Evolutionary conservation across 1,284 basidiomycete genomes (phyloP), one percentile per base, ranked within the genome.

Genomic region (Grifola frondosa): DNA sequence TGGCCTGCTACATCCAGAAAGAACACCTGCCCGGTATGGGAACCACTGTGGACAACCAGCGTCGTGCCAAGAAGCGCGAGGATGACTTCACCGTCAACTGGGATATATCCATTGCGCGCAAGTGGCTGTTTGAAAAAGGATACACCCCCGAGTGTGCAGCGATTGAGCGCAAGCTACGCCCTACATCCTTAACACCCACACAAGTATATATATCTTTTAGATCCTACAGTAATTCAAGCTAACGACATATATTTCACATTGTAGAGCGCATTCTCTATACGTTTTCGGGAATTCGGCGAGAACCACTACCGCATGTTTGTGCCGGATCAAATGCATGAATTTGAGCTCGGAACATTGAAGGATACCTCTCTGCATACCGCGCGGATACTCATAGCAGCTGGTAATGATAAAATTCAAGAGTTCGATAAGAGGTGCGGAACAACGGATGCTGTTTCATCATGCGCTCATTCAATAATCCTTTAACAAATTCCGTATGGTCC

Each of bases 261-360:
- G 15, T 22, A 59, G 53, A 56, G 43, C 40, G 59, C 66, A 1
- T 67, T 73, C 26, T 59, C 59, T 10, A 25, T 4, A 7, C 32
- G 25, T 1, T 22, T 39, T 9, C 26, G 37, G 0, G 17, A 34
- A 0, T 44, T 59, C 7, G 61, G 59, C 1, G 59, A 65, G 26
- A 53, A 68, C 22, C 41, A 60, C 7, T 66, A 60, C 34, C 36
- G 13, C 1, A 50, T 68, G 37, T 54, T 71, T 1, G 57, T 61
- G 0, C 54, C 61, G 0, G 70, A 73, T 44, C 17, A 68, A 4
- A 30, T 72, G 50, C 69, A 72, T 39, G 65, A 72, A 43, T 56
- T 66, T 30, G 66, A 71, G 40, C 48, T 70, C 1, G 69, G 68
- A 1, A 57, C 65, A 0, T 73, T 68, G 67, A 52, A 52, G 37